Evolutionary conservation across 2,329 filamentous ascomycete species (phyloP), one percentile per base, ranked within the genome.

Genomic region (Diplodia corticola): DNA sequence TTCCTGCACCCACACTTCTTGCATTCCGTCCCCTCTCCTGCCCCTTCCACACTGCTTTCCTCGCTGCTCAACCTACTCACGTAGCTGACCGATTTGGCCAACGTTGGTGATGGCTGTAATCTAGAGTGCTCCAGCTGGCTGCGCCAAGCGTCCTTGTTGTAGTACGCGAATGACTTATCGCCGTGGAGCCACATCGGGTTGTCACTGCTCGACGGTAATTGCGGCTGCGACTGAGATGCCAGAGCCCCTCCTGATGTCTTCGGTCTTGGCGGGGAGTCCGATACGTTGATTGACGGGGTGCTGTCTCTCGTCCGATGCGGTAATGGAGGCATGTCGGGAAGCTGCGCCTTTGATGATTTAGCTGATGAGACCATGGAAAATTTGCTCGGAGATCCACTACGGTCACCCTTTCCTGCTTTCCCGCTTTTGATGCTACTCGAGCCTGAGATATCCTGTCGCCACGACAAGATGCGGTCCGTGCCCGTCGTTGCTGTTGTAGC

Each of bases 391-490:
- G 84, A 84, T 53, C 78, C 76, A 70, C 81, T 84, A 68, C 84
- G 74, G 67, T 70, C 75, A 24, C 67, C 66, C 48, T 71, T 75
- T 17, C 69, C 54, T 15, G 68, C 63, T 24, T 70, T 59, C 0
- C 69, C 69, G 22, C 72, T 71, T 37, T 69, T 75, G 30, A 67
- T 70, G 74, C 63, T 75, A 66, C 71, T 59, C 0, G 69, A 68
- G 30, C 72, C 71, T 48, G 69, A 63, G 65, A 91, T 84, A 13
- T 85, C 85, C 70, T 96, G 92, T 3, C 93, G 88, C 94, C 94
- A 99, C 59, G 88, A 91, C 69, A 96, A 84, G 70, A 97, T 97
- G 17, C 91, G 86, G 69, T 98, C 94, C 0, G 89, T 83, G 0
- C 83, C 80, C n/a, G 49, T 60, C 15, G 64, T 63, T 9, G 48